Evolutionary conservation across 306 rosid genomes (phyloP).

Genomic region (Vigna trinervia): DNA sequence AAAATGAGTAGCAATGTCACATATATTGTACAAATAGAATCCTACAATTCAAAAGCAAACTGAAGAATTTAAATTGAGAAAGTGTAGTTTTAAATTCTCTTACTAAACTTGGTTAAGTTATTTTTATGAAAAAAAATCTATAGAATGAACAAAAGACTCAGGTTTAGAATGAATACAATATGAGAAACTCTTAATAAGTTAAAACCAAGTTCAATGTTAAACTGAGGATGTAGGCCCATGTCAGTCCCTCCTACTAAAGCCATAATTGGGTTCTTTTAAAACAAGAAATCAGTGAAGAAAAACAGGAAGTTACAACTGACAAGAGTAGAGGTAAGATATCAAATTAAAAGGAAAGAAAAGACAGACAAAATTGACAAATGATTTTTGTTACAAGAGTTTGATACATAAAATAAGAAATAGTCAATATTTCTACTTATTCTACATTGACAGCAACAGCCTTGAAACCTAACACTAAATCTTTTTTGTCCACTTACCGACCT

Average conservation of each 20-base stretch:
- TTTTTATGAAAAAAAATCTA: neutral
- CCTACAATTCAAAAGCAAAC: slow-evolving; percentile 22
- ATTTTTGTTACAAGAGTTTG: too few relatives aligned
- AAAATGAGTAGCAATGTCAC: slow-evolving; percentile 6
- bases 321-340: neutral
- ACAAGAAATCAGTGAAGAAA: neutral
- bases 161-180: neutral
- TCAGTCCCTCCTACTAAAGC: neutral
- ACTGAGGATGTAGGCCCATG: neutral
- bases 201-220: slow-evolving; percentile 1
- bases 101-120: neutral
- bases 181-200: neutral
- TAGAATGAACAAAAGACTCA: neutral
- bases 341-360: neutral
- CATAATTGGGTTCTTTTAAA: too few relatives aligned
- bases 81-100: slow-evolving; percentile 19
- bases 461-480: neutral
- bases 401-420: too few relatives aligned
- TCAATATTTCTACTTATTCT: too few relatives aligned
- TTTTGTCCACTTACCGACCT: neutral
- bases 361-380: neutral
- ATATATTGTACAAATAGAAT: slow-evolving; percentile 4
- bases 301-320: neutral
- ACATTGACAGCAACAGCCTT: too few relatives aligned
- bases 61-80: slow-evolving; percentile 6